Percentiles rank a stretch among this genome's conserved stretches.
Conservation (phyloP, 164 flowering plant genomes). For the Taxillus chinensis region DNA sequence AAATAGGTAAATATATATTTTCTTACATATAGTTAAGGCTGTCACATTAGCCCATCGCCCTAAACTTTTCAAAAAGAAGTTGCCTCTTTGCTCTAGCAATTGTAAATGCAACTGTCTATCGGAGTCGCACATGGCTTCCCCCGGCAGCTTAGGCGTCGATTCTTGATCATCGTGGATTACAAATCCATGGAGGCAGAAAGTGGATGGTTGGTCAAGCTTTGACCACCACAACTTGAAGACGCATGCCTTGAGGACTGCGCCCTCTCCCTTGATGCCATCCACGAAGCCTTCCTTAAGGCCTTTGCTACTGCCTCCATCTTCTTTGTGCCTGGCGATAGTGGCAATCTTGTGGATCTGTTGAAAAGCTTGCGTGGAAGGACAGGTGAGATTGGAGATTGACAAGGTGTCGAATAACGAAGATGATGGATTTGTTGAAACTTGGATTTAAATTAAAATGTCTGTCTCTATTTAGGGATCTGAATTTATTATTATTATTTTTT, state of each 20-base stretch:
- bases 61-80: no score
- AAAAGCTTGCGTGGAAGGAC: background rate
- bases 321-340: slow-evolving; percentile 16
- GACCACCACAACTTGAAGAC: slow-evolving; percentile 75
- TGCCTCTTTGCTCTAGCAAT: no score
- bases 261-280: slow-evolving; percentile 64
- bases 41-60: no score
- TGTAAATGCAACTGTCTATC: no score
- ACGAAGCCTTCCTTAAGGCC: slow-evolving; percentile 76
- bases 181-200: slow-evolving; percentile 17
- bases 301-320: slow-evolving; percentile 38
- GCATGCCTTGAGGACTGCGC: slow-evolving; percentile 96
- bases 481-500: no score
- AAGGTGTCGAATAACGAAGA: background rate
- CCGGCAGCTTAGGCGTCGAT: no score
- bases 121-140: no score
- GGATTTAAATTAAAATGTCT: background rate
- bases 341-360: background rate
- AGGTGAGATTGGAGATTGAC: background rate
- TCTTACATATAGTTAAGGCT: no score
- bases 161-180: background rate
- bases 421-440: background rate
- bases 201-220: slow-evolving; percentile 25
- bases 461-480: no score
- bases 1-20: no score